Conservation (phyloP, 148 eudicot species). For the Heliamphora exappendiculata region DNA sequence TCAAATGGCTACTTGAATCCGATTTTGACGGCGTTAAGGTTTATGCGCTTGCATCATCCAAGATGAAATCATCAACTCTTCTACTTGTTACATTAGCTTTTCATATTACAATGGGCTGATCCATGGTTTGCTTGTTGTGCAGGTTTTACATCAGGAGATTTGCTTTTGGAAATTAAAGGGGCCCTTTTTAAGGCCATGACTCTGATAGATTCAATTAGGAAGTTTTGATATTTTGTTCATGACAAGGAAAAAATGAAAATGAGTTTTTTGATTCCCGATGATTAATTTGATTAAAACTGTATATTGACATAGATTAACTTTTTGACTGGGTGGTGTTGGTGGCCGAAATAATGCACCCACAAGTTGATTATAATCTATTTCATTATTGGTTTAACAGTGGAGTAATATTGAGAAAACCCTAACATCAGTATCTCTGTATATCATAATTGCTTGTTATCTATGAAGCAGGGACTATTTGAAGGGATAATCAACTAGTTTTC, state of each 20-base stretch:
- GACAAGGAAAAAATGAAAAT: not conserved
- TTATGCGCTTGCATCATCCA: not conserved
- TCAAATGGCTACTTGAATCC: not conserved
- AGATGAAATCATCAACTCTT: conserved; percentile 2
- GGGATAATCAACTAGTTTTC: not conserved
- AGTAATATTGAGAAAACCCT: not conserved
- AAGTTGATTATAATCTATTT: not conserved
- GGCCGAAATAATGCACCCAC: conserved; percentile 1
- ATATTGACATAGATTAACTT: conserved; percentile 5
- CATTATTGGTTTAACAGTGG: not conserved
- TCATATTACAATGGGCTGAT: conserved; percentile 3
- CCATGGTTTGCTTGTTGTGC: conserved; percentile 7
- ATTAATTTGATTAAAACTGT: conserved; percentile 6
- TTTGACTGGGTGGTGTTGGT: not conserved
- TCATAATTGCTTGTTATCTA: not conserved
- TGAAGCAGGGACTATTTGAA: not conserved
- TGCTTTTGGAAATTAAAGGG: conserved; percentile 4
- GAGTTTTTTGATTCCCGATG: conserved; percentile 7
- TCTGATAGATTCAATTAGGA: conserved; percentile 7
- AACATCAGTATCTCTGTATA: not conserved
- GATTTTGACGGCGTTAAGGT: not conserved
- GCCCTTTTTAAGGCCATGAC: conserved; percentile 1
- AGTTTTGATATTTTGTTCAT: conserved; percentile 11
- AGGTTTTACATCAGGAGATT: conserved; percentile 15
- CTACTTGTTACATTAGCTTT: conserved; percentile 3